phyloP scores from a whole-genome alignment of 2,329 filamentous ascomycete genomes.

The Ophiostoma perfectum region DNA sequence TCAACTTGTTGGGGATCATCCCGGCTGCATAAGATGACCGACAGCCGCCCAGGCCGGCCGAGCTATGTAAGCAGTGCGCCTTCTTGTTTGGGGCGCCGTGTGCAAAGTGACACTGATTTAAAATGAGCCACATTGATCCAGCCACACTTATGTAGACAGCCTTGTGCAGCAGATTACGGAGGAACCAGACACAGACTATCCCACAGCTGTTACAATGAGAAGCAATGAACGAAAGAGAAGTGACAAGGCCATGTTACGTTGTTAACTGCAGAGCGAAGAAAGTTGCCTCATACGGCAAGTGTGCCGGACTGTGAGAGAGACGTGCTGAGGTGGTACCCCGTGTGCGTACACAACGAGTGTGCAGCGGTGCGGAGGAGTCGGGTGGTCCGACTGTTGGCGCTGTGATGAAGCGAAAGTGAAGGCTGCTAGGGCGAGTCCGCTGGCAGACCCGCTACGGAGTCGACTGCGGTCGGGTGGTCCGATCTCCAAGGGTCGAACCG shows the following conservation, averaged over 20 bases:
- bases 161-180: background rate
- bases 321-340: background rate
- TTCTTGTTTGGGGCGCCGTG: background rate
- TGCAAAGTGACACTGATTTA: background rate
- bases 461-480: conserved; percentile 1
- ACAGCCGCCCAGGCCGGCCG: background rate
- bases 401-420: background rate
- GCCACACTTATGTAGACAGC: background rate
- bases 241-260: no score
- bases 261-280: background rate
- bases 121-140: background rate
- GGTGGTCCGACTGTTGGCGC: background rate
- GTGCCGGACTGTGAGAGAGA: background rate
- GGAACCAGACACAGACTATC: background rate
- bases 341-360: background rate
- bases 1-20: background rate
- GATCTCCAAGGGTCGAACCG: background rate
- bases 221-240: background rate
- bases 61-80: background rate
- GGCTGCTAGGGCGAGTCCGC: background rate
- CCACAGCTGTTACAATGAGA: background rate
- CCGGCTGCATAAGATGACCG: background rate
- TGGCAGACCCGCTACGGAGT: background rate
- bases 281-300: background rate
- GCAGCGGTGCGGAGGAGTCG: background rate